Evolutionary conservation across 1,284 basidiomycete species (phyloP).

Genomic region (Boletus chippewaensis): DNA sequence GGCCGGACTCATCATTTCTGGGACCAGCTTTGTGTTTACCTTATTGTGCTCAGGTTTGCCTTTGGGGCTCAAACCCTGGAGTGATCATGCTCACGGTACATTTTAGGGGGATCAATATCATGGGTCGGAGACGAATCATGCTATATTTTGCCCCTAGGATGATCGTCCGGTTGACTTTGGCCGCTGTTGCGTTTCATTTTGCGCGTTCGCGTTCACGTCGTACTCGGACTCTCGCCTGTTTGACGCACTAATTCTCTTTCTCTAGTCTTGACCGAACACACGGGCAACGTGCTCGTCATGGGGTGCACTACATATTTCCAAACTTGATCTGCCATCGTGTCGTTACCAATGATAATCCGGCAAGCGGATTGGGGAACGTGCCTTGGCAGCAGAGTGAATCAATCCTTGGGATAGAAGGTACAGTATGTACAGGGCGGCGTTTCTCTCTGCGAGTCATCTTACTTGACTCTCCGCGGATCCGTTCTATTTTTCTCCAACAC

Average conservation of each 20-base stretch:
- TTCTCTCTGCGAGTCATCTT: background rate
- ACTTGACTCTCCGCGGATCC: background rate
- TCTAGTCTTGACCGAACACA: slow-evolving; percentile 69
- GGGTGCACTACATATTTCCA: slow-evolving; percentile 54
- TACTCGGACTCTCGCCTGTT: background rate
- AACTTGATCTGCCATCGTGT: slow-evolving; percentile 60
- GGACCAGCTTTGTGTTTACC: slow-evolving; percentile 80
- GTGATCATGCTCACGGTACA: background rate
- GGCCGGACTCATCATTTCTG: slow-evolving; percentile 71
- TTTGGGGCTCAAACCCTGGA: background rate
- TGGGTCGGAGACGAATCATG: slow-evolving; percentile 75
- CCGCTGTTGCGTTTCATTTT: slow-evolving; percentile 74
- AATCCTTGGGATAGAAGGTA: slow-evolving; percentile 66
- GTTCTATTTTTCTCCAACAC: background rate
- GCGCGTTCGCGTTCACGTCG: slow-evolving; percentile 23
- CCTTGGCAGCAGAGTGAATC: slow-evolving; percentile 56
- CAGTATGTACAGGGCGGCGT: background rate
- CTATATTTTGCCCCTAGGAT: slow-evolving; percentile 72
- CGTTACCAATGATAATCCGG: slow-evolving; percentile 60
- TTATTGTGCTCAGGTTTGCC: slow-evolving; percentile 59
- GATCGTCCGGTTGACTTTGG: slow-evolving; percentile 64
- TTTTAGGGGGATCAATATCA: slow-evolving; percentile 61
- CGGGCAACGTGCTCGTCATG: slow-evolving; percentile 58
- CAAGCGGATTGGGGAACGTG: slow-evolving; percentile 69
- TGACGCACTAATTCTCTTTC: background rate